Evolutionary conservation across 2,329 filamentous ascomycete species (phyloP).

Genomic region (Scedosporium aurantiacum): DNA sequence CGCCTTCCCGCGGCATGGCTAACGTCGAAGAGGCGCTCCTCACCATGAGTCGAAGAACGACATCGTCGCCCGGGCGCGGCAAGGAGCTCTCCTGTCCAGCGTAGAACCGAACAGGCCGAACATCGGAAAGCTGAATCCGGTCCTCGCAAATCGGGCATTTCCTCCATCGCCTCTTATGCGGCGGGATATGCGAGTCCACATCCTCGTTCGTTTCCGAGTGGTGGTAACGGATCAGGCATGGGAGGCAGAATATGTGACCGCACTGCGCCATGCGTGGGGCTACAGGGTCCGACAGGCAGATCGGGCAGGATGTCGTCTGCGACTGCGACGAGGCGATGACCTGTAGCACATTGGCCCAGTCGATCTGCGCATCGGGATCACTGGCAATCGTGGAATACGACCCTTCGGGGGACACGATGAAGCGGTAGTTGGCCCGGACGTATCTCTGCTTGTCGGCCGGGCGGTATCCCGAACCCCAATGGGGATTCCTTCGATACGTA

Average conservation of each 20-base stretch:
- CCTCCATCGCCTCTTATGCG: slow-evolving; percentile 72
- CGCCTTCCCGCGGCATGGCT: slow-evolving; percentile 73
- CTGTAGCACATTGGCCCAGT: slow-evolving; percentile 86
- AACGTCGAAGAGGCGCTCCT: slow-evolving; percentile 71
- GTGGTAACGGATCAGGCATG: slow-evolving; percentile 93
- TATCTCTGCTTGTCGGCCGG: slow-evolving; percentile 82
- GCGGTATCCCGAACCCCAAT: slow-evolving; percentile 86
- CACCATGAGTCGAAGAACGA: slow-evolving; percentile 78
- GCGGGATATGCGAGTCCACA: slow-evolving; percentile 36
- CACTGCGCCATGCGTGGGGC: slow-evolving; percentile 95
- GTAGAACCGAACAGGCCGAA: slow-evolving; percentile 82
- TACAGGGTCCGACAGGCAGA: slow-evolving; percentile 85
- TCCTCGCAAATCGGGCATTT: slow-evolving; percentile 97
- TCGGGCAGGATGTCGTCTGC: slow-evolving; percentile 81
- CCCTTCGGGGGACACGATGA: slow-evolving; percentile 76
- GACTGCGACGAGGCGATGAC: slow-evolving; percentile 84
- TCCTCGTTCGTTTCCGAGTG: slow-evolving; percentile 65
- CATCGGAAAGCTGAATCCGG: slow-evolving; percentile 82
- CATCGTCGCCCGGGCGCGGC: slow-evolving; percentile 75
- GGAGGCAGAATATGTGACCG: slow-evolving; percentile 91
- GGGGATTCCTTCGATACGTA: slow-evolving; percentile 58
- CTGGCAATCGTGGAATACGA: slow-evolving; percentile 70
- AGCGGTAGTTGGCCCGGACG: slow-evolving; percentile 93
- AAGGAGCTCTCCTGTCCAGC: slow-evolving; percentile 73
- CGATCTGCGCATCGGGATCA: slow-evolving; percentile 79